phyloP scores from a whole-genome alignment of 176 grass and related monocot genomes.

The Thalia dealbata region DNA sequence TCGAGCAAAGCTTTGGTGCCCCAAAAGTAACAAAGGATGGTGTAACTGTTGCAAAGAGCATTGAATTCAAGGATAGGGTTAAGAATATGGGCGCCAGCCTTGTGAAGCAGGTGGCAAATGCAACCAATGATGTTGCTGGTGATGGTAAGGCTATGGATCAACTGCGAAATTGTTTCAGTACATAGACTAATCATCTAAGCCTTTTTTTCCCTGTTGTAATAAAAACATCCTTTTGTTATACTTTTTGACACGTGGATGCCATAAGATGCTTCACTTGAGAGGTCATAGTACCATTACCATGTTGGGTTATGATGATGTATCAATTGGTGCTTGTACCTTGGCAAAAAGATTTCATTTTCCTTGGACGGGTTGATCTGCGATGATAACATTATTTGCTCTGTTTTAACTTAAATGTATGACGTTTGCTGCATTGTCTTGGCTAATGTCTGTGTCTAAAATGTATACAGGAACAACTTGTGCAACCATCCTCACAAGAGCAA shows the following conservation, averaged over 20 bases:
- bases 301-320: too few species aligned
- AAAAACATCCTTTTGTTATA: too few species aligned
- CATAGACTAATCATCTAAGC: too few species aligned
- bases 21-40: slow-evolving; percentile 98
- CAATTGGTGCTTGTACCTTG: too few species aligned
- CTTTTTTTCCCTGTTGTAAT: too few species aligned
- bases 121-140: slow-evolving; percentile 89
- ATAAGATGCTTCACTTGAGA: too few species aligned
- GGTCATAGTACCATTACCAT: too few species aligned
- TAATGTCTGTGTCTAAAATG: not conserved
- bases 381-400: not conserved
- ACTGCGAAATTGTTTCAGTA: not conserved
- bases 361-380: too few species aligned
- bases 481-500: slow-evolving; percentile 91
- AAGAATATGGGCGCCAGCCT: slow-evolving; percentile 95
- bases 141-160: slow-evolving; percentile 48
- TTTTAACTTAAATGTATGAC: too few species aligned
- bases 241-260: too few species aligned
- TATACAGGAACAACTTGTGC: slow-evolving; percentile 85
- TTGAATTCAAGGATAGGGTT: slow-evolving; percentile 82
- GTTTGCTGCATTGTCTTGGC: slow-evolving; percentile 1
- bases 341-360: too few species aligned
- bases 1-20: slow-evolving; percentile 95
- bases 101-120: slow-evolving; percentile 96
- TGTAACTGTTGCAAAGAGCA: slow-evolving; percentile 96